phyloP scores from a whole-genome alignment of 257 asterid species.

The Solanum bulbocastanum region DNA sequence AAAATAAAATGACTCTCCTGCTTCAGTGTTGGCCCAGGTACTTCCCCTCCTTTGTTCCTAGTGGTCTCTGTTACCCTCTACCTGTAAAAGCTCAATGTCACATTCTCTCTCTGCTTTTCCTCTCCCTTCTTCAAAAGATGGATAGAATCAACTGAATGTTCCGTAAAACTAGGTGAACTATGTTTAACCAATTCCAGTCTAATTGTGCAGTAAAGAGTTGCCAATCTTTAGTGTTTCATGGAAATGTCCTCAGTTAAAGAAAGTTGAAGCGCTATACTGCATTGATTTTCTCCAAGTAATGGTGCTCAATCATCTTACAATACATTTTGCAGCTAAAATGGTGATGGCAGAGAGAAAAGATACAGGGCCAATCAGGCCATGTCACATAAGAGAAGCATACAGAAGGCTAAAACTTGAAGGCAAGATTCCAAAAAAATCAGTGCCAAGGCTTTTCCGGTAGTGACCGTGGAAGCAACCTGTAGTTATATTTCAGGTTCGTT shows the following conservation, averaged over 20 bases:
- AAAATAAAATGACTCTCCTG: not conserved
- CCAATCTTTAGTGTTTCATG: not conserved
- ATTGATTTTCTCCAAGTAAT: not conserved
- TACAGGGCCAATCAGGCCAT: constrained; percentile 89
- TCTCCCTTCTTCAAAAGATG: not conserved
- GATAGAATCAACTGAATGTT: not conserved
- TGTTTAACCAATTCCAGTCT: not conserved
- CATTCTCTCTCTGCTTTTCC: not conserved
- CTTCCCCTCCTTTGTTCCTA: not conserved
- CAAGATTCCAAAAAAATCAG: constrained; percentile 77
- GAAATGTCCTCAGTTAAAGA: not conserved
- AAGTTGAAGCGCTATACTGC: not conserved
- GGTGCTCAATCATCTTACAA: not conserved
- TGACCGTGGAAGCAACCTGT: not conserved
- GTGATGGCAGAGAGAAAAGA: constrained; percentile 83
- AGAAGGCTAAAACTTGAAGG: constrained; percentile 86
- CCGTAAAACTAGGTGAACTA: not conserved
- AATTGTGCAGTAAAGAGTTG: not conserved
- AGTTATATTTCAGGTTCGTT: not conserved
- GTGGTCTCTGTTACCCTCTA: not conserved
- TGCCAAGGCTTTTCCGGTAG: constrained; percentile 78
- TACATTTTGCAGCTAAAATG: constrained; percentile 51
- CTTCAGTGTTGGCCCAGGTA: not conserved
- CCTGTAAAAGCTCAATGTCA: not conserved
- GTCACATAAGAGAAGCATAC: constrained; percentile 92